Percentiles rank a stretch among this genome's conserved stretches.
These are phyloP conservation scores for Tothia fuscella DNA, from an alignment of 2,329 filamentous ascomycete genomes.

Conservation along the genomic window DNA sequence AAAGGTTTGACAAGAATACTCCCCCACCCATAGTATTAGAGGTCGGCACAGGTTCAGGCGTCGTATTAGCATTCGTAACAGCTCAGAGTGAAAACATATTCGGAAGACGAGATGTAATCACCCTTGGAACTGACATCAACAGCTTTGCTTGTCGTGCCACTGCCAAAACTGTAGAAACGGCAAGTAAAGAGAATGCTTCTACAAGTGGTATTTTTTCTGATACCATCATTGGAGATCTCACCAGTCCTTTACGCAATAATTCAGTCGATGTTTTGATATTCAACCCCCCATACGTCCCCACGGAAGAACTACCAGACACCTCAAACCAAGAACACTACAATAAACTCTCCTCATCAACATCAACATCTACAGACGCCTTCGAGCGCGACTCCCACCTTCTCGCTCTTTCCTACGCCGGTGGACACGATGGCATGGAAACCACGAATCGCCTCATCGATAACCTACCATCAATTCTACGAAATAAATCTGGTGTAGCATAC, in stretches of 20 bases:
- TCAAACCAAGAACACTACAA: slow-evolving; percentile 27
- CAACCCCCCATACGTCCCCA: slow-evolving; percentile 95
- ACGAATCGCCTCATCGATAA: slow-evolving; percentile 66
- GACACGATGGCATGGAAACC: slow-evolving; percentile 83
- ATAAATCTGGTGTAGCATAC: slow-evolving; percentile 66
- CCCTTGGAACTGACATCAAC: slow-evolving; percentile 76
- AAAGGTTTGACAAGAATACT: slow-evolving; percentile 40
- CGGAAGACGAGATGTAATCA: slow-evolving; percentile 55
- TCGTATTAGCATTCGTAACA: slow-evolving; percentile 79
- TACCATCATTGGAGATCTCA: slow-evolving; percentile 59
- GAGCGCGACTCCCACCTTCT: slow-evolving; percentile 76
- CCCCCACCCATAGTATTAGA: slow-evolving; percentile 55
- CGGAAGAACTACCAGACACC: slow-evolving; percentile 54
- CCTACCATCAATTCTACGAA: slow-evolving; percentile 52
- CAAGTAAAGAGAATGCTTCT: slow-evolving; percentile 3
- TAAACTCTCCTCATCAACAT: slow-evolving; percentile 12
- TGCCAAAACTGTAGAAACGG: slow-evolving; percentile 45
- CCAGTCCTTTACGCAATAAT: slow-evolving; percentile 43
- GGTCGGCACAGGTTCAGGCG: slow-evolving; percentile 81
- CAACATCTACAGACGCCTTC: slow-evolving; percentile 34
- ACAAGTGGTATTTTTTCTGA: slow-evolving; percentile 44
- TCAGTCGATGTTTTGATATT: slow-evolving; percentile 78
- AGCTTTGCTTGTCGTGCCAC: slow-evolving; percentile 70
- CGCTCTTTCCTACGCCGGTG: slow-evolving; percentile 79
- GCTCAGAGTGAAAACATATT: slow-evolving; percentile 65